phyloP scores from a whole-genome alignment of 225 moss, liverwort and hornwort genomes.

The Ulota crispa region DNA sequence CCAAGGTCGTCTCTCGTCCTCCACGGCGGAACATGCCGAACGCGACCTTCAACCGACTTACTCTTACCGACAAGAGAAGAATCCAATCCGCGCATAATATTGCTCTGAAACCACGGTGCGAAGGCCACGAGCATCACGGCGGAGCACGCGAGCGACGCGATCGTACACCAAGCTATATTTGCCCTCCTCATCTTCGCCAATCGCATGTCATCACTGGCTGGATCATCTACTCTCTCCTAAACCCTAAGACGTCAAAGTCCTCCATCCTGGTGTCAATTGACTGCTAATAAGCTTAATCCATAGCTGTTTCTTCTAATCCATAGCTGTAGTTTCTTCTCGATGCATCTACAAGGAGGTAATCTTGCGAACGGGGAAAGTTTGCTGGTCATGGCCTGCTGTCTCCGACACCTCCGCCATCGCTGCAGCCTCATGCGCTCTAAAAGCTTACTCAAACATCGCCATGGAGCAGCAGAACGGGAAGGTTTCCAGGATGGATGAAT shows the following conservation, averaged over 20 bases:
- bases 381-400: too few relatives aligned
- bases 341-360: not conserved
- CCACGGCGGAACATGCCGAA: slow-evolving; percentile 35
- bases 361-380: not conserved
- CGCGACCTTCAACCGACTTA: slow-evolving; percentile 21
- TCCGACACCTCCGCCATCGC: not conserved
- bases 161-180: slow-evolving; percentile 21
- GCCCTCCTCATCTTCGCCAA: slow-evolving; percentile 27
- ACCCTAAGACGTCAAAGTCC: slow-evolving; percentile 17
- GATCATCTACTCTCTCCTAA: slow-evolving; percentile 13
- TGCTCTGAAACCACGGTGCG: slow-evolving; percentile 30
- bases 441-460: not conserved
- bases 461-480: too few relatives aligned
- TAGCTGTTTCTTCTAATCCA: not conserved
- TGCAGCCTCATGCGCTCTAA: not conserved
- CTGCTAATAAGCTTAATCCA: not conserved
- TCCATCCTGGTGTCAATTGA: not conserved
- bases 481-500: not conserved
- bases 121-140: slow-evolving; percentile 25
- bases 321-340: not conserved
- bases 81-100: slow-evolving; percentile 34
- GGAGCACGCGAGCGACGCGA: slow-evolving; percentile 37
- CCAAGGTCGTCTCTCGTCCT: not conserved
- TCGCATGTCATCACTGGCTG: slow-evolving; percentile 10
- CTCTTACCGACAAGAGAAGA: slow-evolving; percentile 14